Evolutionary conservation across 768 basidiomycete genomes (phyloP).

Genomic region (Mycena chlorophos): DNA sequence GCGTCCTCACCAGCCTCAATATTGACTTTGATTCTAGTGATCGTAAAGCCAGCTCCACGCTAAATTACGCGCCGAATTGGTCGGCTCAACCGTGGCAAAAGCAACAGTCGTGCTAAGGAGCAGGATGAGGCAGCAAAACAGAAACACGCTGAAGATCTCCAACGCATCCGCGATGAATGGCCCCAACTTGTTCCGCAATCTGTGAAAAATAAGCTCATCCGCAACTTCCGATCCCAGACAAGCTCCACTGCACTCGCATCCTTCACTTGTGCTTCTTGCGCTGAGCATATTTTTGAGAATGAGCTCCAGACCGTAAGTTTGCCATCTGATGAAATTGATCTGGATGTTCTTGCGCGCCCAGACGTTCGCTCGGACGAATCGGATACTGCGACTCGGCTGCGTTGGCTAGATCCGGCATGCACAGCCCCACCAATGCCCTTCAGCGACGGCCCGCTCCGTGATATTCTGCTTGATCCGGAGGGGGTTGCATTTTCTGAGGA

Average conservation of each 20-base stretch:
- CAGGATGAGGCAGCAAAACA: background rate
- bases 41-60: background rate
- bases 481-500: background rate
- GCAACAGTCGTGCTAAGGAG: background rate
- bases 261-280: conserved; percentile 8
- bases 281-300: background rate
- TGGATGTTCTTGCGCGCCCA: background rate
- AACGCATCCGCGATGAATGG: background rate
- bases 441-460: background rate
- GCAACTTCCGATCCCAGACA: conserved; percentile 1
- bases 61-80: background rate
- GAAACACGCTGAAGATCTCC: background rate
- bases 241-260: conserved; percentile 2
- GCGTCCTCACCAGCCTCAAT: background rate
- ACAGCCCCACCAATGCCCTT: conserved; percentile 2
- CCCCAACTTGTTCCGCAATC: conserved; percentile 7
- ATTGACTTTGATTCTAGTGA: background rate
- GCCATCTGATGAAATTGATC: background rate
- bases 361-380: background rate
- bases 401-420: conserved; percentile 9
- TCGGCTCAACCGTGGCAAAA: background rate
- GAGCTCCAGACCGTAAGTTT: background rate
- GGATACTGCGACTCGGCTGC: background rate
- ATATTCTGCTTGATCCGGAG: conserved; percentile 7
- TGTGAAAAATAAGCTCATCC: conserved; percentile 2